Evolutionary conservation across 1,139 yeast genomes (phyloP).

Genomic region (Geotrichum fermentans): DNA sequence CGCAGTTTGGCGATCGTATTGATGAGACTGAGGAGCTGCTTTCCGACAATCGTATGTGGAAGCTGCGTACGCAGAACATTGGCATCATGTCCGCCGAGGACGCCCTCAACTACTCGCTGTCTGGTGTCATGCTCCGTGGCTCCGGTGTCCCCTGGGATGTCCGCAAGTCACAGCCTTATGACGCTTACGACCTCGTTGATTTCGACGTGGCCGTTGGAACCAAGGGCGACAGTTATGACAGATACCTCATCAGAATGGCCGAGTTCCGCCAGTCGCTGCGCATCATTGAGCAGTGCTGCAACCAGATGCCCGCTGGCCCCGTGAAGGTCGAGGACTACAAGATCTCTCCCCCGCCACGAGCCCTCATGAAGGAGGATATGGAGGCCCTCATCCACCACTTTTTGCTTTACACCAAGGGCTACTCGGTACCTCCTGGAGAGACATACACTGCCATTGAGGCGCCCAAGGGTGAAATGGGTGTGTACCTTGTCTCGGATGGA

Average conservation of each 20-base stretch:
- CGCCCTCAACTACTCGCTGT: conserved; percentile 72
- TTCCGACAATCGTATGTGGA: conserved; percentile 91
- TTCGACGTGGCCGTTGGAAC: conserved; percentile 83
- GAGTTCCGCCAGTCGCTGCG: conserved; percentile 89
- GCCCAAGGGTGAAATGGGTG: conserved; percentile 95
- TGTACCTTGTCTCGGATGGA: conserved; percentile 83
- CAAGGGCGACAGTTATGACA: conserved; percentile 88
- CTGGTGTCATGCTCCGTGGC: conserved; percentile 90
- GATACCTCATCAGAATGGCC: conserved; percentile 83
- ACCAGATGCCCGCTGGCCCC: conserved; percentile 90
- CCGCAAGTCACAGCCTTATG: conserved; percentile 84
- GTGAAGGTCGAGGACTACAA: conserved; percentile 88
- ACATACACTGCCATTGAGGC: conserved; percentile 91
- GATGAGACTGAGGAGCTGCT: conserved; percentile 87
- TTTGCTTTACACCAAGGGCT: conserved; percentile 82
- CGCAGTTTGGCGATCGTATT: conserved; percentile 88
- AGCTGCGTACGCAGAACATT: conserved; percentile 75
- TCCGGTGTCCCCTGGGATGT: conserved; percentile 85
- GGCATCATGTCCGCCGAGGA: conserved; percentile 83
- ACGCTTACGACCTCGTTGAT: conserved; percentile 81
- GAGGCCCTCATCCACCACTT: conserved; percentile 89
- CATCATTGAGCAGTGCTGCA: conserved; percentile 84
- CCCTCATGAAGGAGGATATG: conserved; percentile 86
- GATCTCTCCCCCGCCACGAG: conserved; percentile 77
- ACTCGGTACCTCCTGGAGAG: conserved; percentile 85